These are phyloP conservation scores for Colletotrichum spinosum DNA, from an alignment of 2,329 filamentous ascomycete species.

Conservation along the genomic window DNA sequence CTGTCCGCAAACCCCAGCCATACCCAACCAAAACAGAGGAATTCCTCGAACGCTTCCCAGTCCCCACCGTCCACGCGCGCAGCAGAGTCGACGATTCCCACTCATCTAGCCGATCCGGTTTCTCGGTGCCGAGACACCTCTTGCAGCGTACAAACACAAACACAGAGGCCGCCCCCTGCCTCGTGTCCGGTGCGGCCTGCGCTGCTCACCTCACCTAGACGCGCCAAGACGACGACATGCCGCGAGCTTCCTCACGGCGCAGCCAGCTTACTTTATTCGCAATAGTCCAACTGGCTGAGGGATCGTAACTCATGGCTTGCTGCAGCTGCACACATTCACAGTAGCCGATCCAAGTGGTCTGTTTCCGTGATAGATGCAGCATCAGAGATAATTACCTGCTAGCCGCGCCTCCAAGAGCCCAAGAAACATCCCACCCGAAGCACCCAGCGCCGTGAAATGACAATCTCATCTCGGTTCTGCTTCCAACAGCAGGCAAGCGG, in stretches of 20 bases:
- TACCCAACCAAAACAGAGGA: slow-evolving; percentile 4
- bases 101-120: slow-evolving; percentile 21
- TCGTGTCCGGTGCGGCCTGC: slow-evolving; percentile 1
- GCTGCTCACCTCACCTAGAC: slow-evolving; percentile 7
- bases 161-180: slow-evolving; percentile 10
- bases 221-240: slow-evolving; percentile 1
- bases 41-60: background rate
- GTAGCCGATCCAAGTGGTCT: background rate
- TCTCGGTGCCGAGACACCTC: slow-evolving; percentile 20
- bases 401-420: background rate
- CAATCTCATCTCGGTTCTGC: slow-evolving; percentile 22
- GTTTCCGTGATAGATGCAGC: background rate
- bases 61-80: slow-evolving; percentile 18
- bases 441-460: background rate
- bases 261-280: background rate
- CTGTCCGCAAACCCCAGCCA: slow-evolving; percentile 1
- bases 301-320: no score
- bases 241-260: slow-evolving; percentile 1
- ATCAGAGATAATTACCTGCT: background rate
- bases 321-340: no score
- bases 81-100: background rate
- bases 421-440: slow-evolving; percentile 1
- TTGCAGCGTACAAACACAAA: slow-evolving; percentile 1
- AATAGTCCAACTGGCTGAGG: no score
- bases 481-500: slow-evolving; percentile 4